Evolutionary conservation across 1,139 yeast genomes (phyloP), one percentile per base, ranked within the genome.

Genomic region (Yamadazyma membranifaciens): DNA sequence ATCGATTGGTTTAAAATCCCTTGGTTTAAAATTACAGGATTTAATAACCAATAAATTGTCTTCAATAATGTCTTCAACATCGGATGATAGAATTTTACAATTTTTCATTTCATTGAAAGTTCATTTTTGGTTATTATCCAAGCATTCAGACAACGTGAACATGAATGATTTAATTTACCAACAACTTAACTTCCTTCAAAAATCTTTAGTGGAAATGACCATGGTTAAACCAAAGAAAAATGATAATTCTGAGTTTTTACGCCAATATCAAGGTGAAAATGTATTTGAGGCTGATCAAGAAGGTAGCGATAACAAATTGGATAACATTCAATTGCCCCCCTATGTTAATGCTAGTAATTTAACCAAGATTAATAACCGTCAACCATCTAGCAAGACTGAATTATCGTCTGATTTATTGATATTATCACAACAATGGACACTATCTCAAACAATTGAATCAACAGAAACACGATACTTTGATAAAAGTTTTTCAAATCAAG

Each of bases 261-360:
- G 40, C n/a, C 14, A 41, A 3, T 43, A 49, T 28, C 47, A 41
- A 17, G 47, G 42, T 14, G 42, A 40, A 12, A 36, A 41, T 11
- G 45, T 39, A 1, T 46, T 45, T 22, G 53, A 50, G 32, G 46
- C 24, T 20, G 24, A 20, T 6, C 7, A 5, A 6, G 24, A 20
- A 20, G 24, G 24, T 20, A 20, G 43, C 6, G 41, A 46, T 13
- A 69, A 69, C 43, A 56, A 49, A 29, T 47, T 70, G 2, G 75
- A 71, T 39, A 53, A 60, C 25, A 60, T 71, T 17, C 65, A 67
- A 38, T 52, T 71, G n/a, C 76, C 76, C 1, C 63, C 68, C 1
- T 57, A 62, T 41, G 63, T 71, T 9, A 60, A 70, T 46, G 71
- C 69, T 1, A 55, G 47, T 15, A 62, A 59, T 29, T 47, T 69